Evolutionary conservation across 2,329 filamentous ascomycete genomes (phyloP).

Genomic region (Aspergillus calidoustus): DNA sequence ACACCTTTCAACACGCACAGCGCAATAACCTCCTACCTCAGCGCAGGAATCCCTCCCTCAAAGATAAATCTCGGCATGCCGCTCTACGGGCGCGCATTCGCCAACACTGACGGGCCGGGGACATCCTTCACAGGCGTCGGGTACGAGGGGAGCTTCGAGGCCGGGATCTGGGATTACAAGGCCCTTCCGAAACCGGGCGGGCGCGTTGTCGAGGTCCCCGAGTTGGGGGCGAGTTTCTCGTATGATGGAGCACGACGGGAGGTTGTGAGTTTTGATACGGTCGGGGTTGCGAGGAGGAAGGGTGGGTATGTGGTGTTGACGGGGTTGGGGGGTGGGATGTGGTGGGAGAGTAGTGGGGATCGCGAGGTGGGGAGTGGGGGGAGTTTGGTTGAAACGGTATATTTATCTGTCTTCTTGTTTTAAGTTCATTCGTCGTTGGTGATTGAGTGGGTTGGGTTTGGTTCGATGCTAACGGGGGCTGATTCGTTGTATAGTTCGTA

Average conservation of each 20-base stretch:
- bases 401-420: slow-evolving; percentile 7
- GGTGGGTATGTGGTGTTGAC: slow-evolving; percentile 69
- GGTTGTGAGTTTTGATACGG: slow-evolving; percentile 78
- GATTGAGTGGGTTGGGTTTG: neutral
- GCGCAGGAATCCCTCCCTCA: slow-evolving; percentile 63
- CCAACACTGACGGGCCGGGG: slow-evolving; percentile 76
- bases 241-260: slow-evolving; percentile 65
- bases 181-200: slow-evolving; percentile 72
- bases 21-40: slow-evolving; percentile 73
- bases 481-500: slow-evolving; percentile 9
- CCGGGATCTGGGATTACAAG: slow-evolving; percentile 88
- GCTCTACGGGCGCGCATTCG: slow-evolving; percentile 85
- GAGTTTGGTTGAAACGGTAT: slow-evolving; percentile 68
- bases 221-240: slow-evolving; percentile 72
- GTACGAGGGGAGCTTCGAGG: slow-evolving; percentile 76
- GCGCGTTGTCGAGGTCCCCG: slow-evolving; percentile 62
- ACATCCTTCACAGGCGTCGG: slow-evolving; percentile 72
- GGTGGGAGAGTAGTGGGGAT: slow-evolving; percentile 90
- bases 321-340: slow-evolving; percentile 88
- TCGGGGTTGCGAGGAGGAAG: slow-evolving; percentile 70
- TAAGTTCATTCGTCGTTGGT: neutral
- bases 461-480: neutral
- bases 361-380: slow-evolving; percentile 56
- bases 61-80: slow-evolving; percentile 94
- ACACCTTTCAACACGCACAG: slow-evolving; percentile 80